A percentile compares a stretch with the other conserved stretches of the same genome.
These are phyloP conservation scores for Vanrija humicola DNA, from an alignment of 1,284 basidiomycete genomes.

Conservation along the genomic window DNA sequence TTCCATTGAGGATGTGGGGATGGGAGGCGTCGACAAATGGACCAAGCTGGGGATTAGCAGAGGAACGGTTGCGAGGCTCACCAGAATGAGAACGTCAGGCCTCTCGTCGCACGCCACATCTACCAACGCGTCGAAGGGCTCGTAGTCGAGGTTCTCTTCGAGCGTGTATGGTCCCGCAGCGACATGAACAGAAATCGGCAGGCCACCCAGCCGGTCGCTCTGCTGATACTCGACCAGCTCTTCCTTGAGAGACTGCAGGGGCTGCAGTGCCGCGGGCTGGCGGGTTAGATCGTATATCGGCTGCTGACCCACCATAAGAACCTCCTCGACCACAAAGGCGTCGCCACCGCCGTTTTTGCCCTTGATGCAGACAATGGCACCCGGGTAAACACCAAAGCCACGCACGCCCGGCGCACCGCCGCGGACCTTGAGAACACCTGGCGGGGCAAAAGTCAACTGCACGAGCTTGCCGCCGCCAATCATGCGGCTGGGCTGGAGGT, in stretches of 20 bases:
- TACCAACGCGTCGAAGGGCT: slow-evolving; percentile 62
- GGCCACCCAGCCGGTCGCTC: slow-evolving; percentile 43
- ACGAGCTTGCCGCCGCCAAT: slow-evolving; percentile 69
- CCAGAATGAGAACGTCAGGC: slow-evolving; percentile 75
- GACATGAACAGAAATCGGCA: slow-evolving; percentile 62
- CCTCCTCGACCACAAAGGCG: slow-evolving; percentile 77
- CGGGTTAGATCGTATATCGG: background rate
- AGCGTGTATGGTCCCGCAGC: slow-evolving; percentile 78
- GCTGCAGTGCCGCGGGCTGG: slow-evolving; percentile 49
- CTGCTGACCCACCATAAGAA: slow-evolving; percentile 63
- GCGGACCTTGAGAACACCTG: slow-evolving; percentile 60
- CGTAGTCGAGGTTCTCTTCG: slow-evolving; percentile 71
- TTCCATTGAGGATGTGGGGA: slow-evolving; percentile 66
- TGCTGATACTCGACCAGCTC: slow-evolving; percentile 42
- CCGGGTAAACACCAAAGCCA: slow-evolving; percentile 80
- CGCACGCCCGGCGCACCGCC: slow-evolving; percentile 61
- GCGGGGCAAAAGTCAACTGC: slow-evolving; percentile 62
- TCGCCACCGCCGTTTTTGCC: slow-evolving; percentile 88
- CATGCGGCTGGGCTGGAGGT: slow-evolving; percentile 75
- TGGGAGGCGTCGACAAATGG: slow-evolving; percentile 82
- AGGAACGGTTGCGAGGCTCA: slow-evolving; percentile 48
- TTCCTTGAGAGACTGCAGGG: slow-evolving; percentile 35
- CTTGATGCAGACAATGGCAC: slow-evolving; percentile 79
- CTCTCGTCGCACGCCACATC: slow-evolving; percentile 58
- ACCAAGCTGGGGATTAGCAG: slow-evolving; percentile 60